These are phyloP conservation scores for Malassezia sympodialis DNA, from an alignment of 1,284 basidiomycete genomes.

Conservation along the genomic window DNA sequence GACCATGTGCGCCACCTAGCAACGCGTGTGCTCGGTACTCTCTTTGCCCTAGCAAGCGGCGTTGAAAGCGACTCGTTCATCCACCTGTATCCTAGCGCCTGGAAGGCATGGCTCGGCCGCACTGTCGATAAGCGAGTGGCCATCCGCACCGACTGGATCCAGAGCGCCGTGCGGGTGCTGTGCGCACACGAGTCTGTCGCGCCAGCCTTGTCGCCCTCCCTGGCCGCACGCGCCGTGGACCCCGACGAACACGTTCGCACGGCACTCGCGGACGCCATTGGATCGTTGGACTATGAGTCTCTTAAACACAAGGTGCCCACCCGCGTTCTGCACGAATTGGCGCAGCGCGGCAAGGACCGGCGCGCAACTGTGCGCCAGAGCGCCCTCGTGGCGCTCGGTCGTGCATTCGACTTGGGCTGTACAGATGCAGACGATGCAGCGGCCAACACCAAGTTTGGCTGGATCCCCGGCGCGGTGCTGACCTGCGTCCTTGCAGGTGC, in stretches of 20 bases:
- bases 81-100: conserved; percentile 69
- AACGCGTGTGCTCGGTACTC: conserved; percentile 73
- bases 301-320: conserved; percentile 69
- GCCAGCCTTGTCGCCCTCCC: conserved; percentile 38
- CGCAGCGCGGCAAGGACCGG: conserved; percentile 69
- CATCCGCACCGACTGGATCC: conserved; percentile 71
- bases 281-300: conserved; percentile 78
- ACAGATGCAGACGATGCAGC: conserved; percentile 66
- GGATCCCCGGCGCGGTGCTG: conserved; percentile 77
- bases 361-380: conserved; percentile 74
- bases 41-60: conserved; percentile 58
- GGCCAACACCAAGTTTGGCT: conserved; percentile 72
- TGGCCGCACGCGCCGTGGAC: conserved; percentile 52
- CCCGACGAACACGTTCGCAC: conserved; percentile 83
- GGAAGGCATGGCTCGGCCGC: conserved; percentile 73
- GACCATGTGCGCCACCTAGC: conserved; percentile 64
- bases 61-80: conserved; percentile 52
- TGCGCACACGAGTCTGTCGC: conserved; percentile 57
- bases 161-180: conserved; percentile 53
- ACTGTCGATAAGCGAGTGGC: conserved; percentile 64
- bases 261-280: conserved; percentile 70
- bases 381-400: conserved; percentile 67
- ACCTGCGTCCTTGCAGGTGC: conserved; percentile 42
- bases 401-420: conserved; percentile 70
- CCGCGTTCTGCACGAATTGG: conserved; percentile 58